A percentile compares a stretch with the other conserved stretches of the same genome.
phyloP scores from a whole-genome alignment of 2,329 filamentous ascomycete genomes.

The Scortechinia acanthostroma region DNA sequence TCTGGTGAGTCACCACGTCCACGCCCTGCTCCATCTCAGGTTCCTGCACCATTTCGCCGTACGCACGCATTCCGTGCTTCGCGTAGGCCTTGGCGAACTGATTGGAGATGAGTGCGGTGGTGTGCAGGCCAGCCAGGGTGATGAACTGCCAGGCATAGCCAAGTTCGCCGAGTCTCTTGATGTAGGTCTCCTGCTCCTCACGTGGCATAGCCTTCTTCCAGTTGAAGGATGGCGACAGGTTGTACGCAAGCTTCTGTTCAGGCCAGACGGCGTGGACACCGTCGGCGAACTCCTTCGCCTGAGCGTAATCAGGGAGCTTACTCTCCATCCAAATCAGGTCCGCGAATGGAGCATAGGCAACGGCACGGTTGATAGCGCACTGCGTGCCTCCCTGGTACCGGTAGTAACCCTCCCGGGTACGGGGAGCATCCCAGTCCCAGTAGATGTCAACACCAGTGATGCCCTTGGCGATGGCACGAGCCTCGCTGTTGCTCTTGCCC shows the following conservation, averaged over 20 bases:
- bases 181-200: conserved; percentile 93
- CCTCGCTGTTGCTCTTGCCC: conserved; percentile 81
- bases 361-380: conserved; percentile 81
- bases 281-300: conserved; percentile 86
- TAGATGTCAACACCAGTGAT: conserved; percentile 74
- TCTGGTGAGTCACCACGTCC: conserved; percentile 97
- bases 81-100: conserved; percentile 79
- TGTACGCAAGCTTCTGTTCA: conserved; percentile 96
- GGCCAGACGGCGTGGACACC: conserved; percentile 93
- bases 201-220: conserved; percentile 96
- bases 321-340: conserved; percentile 99
- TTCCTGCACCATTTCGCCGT: conserved; percentile 94
- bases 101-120: conserved; percentile 84
- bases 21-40: conserved; percentile 86
- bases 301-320: conserved; percentile 83
- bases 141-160: conserved; percentile 99
- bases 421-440: conserved; percentile 92
- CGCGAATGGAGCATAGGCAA: conserved; percentile 86
- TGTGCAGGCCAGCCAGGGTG: conserved; percentile 94
- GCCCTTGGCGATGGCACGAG: conserved; percentile 70
- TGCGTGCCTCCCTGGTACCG: conserved; percentile 84
- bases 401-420: conserved; percentile 93
- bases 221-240: conserved; percentile 98
- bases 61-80: conserved; percentile 83
- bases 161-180: conserved; percentile 74